phyloP scores from a whole-genome alignment of 2,329 filamentous ascomycete species.

The Cytospora piceae region DNA sequence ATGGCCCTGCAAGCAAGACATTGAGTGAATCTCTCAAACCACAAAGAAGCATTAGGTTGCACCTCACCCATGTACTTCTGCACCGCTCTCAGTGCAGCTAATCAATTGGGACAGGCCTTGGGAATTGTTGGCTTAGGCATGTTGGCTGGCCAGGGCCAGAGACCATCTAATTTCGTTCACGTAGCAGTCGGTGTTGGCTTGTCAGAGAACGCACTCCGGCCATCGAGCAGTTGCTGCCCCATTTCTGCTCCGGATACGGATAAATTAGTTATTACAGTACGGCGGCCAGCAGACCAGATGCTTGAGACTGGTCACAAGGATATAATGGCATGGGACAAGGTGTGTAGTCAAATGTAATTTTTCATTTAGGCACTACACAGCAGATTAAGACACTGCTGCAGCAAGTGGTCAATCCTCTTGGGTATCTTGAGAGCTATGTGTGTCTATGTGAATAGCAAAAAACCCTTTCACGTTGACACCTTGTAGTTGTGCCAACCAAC shows the following conservation, averaged over 20 bases:
- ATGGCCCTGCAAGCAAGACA: background rate
- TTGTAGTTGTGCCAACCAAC: background rate
- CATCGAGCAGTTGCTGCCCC: too few relatives aligned
- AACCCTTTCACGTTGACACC: background rate
- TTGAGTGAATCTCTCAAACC: too few relatives aligned
- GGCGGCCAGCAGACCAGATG: background rate
- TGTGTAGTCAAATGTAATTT: background rate
- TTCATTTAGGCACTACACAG: slow-evolving; percentile 7
- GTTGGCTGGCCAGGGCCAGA: too few relatives aligned
- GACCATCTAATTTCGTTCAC: too few relatives aligned
- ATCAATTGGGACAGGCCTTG: too few relatives aligned
- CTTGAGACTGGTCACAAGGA: background rate
- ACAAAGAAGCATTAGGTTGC: too few relatives aligned
- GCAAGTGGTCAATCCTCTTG: slow-evolving; percentile 9
- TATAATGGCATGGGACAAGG: background rate
- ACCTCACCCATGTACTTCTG: too few relatives aligned
- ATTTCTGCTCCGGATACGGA: too few relatives aligned
- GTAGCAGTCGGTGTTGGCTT: too few relatives aligned
- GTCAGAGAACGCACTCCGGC: too few relatives aligned
- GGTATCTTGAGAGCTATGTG: slow-evolving; percentile 7
- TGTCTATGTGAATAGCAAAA: background rate
- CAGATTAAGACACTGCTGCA: slow-evolving; percentile 4
- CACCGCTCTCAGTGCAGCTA: too few relatives aligned
- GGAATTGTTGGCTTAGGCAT: too few relatives aligned
- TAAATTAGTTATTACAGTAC: background rate